Conservation (phyloP, 2,329 filamentous ascomycete genomes). For the Diaporthe capsici region DNA sequence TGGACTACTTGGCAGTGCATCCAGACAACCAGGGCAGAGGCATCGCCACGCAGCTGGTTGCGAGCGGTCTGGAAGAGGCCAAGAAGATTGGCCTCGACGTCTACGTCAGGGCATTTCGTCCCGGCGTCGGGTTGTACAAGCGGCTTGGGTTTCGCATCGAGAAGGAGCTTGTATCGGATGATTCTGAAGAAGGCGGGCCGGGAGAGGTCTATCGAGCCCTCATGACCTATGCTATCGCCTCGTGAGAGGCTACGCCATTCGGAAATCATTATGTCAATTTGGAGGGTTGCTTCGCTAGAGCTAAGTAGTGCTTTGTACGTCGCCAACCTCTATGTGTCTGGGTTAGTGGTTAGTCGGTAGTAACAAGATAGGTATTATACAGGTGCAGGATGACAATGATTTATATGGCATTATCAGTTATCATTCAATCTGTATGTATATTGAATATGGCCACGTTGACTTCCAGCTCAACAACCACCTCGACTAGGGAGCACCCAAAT, state of each 20-base stretch:
- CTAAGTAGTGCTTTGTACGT: not conserved
- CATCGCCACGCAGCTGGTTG: constrained; percentile 45
- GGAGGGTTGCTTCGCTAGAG: not conserved
- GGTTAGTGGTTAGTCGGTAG: not conserved
- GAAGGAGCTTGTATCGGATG: constrained; percentile 17
- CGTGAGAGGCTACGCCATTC: constrained; percentile 11
- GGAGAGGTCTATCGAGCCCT: constrained; percentile 28
- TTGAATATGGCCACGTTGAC: no score
- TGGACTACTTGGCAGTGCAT: constrained; percentile 47
- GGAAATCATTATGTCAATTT: not conserved
- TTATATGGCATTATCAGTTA: no score
- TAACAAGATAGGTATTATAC: not conserved
- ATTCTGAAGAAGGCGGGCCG: constrained; percentile 29
- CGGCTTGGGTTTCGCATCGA: constrained; percentile 33
- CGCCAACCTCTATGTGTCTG: not conserved
- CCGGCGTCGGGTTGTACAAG: constrained; percentile 25
- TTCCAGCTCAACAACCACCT: no score
- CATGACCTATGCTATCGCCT: constrained; percentile 28
- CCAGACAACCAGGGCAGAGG: constrained; percentile 43
- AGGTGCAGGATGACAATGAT: no score
- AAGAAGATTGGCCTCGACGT: constrained; percentile 45
- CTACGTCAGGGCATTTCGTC: constrained; percentile 44
- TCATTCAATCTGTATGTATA: no score
- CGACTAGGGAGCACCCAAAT: no score
- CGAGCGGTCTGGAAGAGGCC: constrained; percentile 43